phyloP scores from a whole-genome alignment of 495 filamentous ascomycete species.

The Penicillium atrosanguineum region DNA sequence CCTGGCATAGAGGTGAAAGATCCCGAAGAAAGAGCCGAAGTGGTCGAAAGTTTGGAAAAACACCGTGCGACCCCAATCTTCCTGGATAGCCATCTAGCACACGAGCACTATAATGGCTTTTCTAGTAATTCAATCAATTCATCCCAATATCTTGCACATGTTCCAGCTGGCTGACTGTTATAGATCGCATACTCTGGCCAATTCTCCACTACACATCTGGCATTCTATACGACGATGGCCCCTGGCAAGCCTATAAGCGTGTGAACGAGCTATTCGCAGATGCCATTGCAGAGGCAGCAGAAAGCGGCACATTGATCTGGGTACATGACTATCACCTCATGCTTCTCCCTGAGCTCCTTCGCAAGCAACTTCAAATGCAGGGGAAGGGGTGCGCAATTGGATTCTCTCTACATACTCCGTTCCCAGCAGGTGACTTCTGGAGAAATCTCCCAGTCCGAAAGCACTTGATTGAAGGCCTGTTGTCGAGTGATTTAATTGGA shows the following conservation, averaged over 20 bases:
- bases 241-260: conserved; percentile 82
- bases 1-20: conserved; percentile 65
- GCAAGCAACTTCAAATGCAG: conserved; percentile 68
- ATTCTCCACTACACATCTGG: conserved; percentile 95
- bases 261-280: conserved; percentile 87
- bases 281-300: conserved; percentile 65
- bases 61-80: conserved; percentile 55
- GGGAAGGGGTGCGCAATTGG: conserved; percentile 80
- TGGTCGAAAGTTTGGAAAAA: conserved; percentile 41
- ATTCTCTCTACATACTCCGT: conserved; percentile 93
- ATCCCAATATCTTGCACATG: background rate
- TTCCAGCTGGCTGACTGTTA: conserved; percentile 1
- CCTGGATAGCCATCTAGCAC: conserved; percentile 50
- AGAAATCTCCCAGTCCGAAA: conserved; percentile 85
- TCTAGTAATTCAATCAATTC: conserved; percentile 40
- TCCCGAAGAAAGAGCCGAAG: conserved; percentile 40
- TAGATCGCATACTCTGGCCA: conserved; percentile 93
- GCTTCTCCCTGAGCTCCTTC: conserved; percentile 82
- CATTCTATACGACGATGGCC: conserved; percentile 81
- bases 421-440: conserved; percentile 90
- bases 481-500: conserved; percentile 84
- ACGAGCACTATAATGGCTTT: conserved; percentile 61
- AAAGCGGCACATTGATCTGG: conserved; percentile 85
- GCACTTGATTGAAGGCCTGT: conserved; percentile 71
- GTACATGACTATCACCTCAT: conserved; percentile 97